These are phyloP conservation scores for Theileria equi DNA, from an alignment of 169 alveolate species.

Conservation along the genomic window DNA sequence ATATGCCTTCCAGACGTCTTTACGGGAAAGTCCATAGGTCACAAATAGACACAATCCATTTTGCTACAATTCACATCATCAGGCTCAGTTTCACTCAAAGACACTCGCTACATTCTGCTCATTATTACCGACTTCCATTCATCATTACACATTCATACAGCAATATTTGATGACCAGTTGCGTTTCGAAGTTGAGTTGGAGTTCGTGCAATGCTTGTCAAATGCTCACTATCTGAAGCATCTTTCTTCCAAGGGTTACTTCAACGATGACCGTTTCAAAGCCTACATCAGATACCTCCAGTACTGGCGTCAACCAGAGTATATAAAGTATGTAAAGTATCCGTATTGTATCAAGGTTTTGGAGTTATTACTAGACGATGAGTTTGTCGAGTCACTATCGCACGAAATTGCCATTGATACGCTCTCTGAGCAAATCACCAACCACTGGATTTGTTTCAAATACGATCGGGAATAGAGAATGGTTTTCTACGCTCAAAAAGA, in stretches of 20 bases:
- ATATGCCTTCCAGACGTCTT: too few species aligned
- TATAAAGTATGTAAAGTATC: constrained; percentile 64
- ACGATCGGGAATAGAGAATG: constrained; percentile 28
- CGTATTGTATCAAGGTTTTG: constrained; percentile 68
- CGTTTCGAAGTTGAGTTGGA: constrained; percentile 74
- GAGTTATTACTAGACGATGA: constrained; percentile 65
- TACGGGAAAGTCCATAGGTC: too few species aligned
- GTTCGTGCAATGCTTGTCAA: constrained; percentile 73
- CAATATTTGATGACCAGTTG: constrained; percentile 61
- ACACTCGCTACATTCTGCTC: too few species aligned
- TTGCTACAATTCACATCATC: too few species aligned
- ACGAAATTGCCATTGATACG: constrained; percentile 40
- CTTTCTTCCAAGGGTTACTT: constrained; percentile 64
- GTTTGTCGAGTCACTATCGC: constrained; percentile 32
- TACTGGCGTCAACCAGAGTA: constrained; percentile 69
- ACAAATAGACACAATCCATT: too few species aligned
- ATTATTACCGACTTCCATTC: too few species aligned
- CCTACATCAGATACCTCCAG: constrained; percentile 67
- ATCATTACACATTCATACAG: too few species aligned
- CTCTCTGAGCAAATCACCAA: constrained; percentile 29
- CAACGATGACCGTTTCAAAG: constrained; percentile 64
- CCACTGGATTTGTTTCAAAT: constrained; percentile 60
- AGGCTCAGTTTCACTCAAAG: too few species aligned
- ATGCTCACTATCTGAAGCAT: constrained; percentile 66
- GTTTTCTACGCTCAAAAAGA: background rate